These are phyloP conservation scores for Beauveria rudraprayagi DNA, from an alignment of 2,329 filamentous ascomycete species.

Conservation along the genomic window DNA sequence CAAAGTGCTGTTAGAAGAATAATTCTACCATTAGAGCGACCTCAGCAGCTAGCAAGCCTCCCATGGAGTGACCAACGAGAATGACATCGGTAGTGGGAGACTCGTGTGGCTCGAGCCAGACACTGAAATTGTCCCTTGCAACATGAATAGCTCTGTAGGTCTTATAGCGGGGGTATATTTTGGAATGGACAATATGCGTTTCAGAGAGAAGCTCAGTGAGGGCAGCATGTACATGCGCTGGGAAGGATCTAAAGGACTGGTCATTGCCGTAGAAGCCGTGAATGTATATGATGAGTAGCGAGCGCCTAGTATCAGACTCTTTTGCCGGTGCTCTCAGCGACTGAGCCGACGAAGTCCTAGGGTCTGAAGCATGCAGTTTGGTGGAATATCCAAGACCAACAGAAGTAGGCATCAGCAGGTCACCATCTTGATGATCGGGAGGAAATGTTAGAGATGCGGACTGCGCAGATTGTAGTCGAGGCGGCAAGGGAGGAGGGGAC, in stretches of 20 bases:
- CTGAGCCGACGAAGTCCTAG: conserved; percentile 41
- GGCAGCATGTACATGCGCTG: conserved; percentile 74
- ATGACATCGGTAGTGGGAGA: conserved; percentile 67
- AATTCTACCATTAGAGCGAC: conserved; percentile 53
- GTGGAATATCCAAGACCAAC: neutral
- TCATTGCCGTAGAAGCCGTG: conserved; percentile 89
- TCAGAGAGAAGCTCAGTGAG: conserved; percentile 59
- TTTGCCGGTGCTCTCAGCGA: conserved; percentile 28
- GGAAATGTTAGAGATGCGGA: neutral
- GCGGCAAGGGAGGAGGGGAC: neutral
- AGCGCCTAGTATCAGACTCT: conserved; percentile 32
- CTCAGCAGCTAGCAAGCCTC: conserved; percentile 74
- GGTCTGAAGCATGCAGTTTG: conserved; percentile 25
- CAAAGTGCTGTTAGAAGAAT: conserved; percentile 12
- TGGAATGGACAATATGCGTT: conserved; percentile 76
- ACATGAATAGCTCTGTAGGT: conserved; percentile 64
- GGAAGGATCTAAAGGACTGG: conserved; percentile 80
- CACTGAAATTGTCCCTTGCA: conserved; percentile 74
- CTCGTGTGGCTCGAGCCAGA: conserved; percentile 74
- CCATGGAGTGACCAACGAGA: conserved; percentile 83
- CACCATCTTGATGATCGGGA: neutral
- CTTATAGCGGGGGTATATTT: conserved; percentile 75
- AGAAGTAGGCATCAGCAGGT: neutral
- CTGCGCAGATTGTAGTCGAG: neutral
- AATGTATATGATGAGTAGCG: conserved; percentile 71